phyloP scores from a whole-genome alignment of 306 rosid species.

The Cicer chorassanicum region DNA sequence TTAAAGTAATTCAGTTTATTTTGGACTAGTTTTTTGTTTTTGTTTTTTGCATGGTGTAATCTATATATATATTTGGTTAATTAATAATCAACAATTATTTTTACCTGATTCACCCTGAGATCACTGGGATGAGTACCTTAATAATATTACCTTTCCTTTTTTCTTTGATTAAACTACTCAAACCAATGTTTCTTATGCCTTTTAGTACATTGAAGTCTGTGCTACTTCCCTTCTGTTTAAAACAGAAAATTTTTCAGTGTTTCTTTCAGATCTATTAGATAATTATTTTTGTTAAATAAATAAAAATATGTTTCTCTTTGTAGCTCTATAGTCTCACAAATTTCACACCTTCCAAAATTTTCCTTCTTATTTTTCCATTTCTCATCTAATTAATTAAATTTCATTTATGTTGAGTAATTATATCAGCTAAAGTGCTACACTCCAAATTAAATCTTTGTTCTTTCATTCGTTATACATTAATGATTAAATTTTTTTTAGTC shows the following conservation, averaged over 20 bases:
- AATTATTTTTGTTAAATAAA: conserved; percentile 18
- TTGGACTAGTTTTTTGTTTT: too few species aligned
- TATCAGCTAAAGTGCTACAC: background rate
- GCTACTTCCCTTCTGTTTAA: conserved; percentile 45
- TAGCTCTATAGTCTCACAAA: conserved; percentile 20
- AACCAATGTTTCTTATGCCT: conserved; percentile 85
- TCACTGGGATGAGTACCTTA: conserved; percentile 57
- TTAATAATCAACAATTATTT: too few species aligned
- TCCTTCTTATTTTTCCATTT: conserved; percentile 31
- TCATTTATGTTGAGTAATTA: too few species aligned
- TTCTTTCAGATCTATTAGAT: conserved; percentile 49
- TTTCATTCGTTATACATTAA: background rate
- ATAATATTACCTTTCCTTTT: conserved; percentile 47
- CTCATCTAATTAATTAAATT: background rate
- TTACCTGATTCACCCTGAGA: conserved; percentile 61
- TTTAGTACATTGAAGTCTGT: conserved; percentile 74
- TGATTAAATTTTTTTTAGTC: background rate
- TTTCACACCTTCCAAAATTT: conserved; percentile 12
- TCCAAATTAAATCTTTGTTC: conserved; percentile 25
- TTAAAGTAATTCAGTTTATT: too few species aligned
- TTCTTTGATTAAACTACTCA: conserved; percentile 78
- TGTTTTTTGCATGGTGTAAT: too few species aligned
- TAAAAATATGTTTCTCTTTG: conserved; percentile 40
- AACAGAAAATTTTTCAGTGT: conserved; percentile 55
- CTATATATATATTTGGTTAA: too few species aligned